Percentiles rank a stretch among this genome's conserved stretches.
These are phyloP conservation scores for Rhodosporidiobolus odoratus DNA, from an alignment of 768 basidiomycete genomes.

Conservation along the genomic window DNA sequence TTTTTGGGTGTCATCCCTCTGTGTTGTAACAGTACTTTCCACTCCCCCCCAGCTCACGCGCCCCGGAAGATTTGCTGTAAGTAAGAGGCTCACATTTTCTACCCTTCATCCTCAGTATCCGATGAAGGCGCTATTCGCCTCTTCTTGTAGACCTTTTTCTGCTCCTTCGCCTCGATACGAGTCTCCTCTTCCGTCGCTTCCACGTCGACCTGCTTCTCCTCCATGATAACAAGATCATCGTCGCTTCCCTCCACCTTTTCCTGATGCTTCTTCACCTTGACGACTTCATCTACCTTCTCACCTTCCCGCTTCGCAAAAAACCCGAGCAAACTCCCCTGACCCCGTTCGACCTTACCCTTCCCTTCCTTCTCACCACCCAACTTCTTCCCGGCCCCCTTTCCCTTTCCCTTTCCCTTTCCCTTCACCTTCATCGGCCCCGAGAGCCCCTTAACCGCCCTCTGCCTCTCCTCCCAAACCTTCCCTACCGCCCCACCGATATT, in stretches of 20 bases:
- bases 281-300: neutral
- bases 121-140: slow-evolving; percentile 23
- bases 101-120: slow-evolving; percentile 11
- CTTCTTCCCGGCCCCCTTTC: neutral
- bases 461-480: slow-evolving; percentile 32
- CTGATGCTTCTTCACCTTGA: neutral
- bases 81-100: neutral
- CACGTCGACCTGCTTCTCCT: neutral
- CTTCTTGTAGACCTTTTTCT: slow-evolving; percentile 25
- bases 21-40: slow-evolving; percentile 2
- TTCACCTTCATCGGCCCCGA: neutral
- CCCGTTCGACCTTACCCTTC: slow-evolving; percentile 19
- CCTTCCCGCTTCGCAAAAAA: slow-evolving; percentile 24
- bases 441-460: neutral
- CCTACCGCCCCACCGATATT: slow-evolving; percentile 34
- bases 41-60: too few species aligned
- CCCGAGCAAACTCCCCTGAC: slow-evolving; percentile 20
- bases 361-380: neutral
- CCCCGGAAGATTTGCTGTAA: too few species aligned
- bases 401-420: neutral
- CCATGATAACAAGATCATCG: neutral
- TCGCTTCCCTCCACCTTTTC: neutral
- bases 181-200: neutral
- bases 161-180: neutral
- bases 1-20: neutral